Base-by-base conservation (phyloP, 2,329 filamentous ascomycete genomes). In the Curvularia hawaiiensis region DNA sequence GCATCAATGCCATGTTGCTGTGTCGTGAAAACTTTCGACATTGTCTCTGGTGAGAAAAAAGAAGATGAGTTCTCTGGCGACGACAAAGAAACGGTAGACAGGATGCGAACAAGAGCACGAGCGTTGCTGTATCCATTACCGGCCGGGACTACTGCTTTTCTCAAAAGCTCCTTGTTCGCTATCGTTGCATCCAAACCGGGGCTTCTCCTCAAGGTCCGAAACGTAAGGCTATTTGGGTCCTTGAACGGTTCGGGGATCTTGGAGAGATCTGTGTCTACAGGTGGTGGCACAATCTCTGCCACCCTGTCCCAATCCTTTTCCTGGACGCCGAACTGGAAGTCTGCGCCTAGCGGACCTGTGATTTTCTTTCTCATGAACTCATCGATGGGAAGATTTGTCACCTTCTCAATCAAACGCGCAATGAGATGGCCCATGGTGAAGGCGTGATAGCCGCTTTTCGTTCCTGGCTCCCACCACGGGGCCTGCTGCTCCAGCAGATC, bases 331-430 rank as follows among this genome's bases (percentile, higher is more conserved):
- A 66, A 54, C 11, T 58, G 52, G 41, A 63, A 64, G 38, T 65
- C 65, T 3, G 69, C 63, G 68, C 52, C 56, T 63, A 71, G 33
- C 88, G 88, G 75, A 81, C 87, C 26, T 89, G 86, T 75, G 84
- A 88, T 65, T 79, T 96, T 68, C 96, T 92, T 80, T 6, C 24
- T 4, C 3, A 67, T 54, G 22, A 64, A 64, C 4, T 61, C 39
- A 1, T 39, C 11, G 6, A 67, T 24, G 0, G 59, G 18, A 10
- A 61, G 53, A 1, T 56, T 51, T 1, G 60, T 61, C 1, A 63
- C 52, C 26, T 60, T 59, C 3, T 39, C 48, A 9, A 60, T 33
- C 14, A 67, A 54, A 7, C 43, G 60, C 39, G 43, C 50, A 16
- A 66, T n/a, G 4, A 67, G 62, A 24, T 62, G 57, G 26, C 63